Evolutionary conservation across 2,329 filamentous ascomycete species (phyloP), one percentile per base, ranked within the genome.

Genomic region (Arthrobotrys sphaeroides): DNA sequence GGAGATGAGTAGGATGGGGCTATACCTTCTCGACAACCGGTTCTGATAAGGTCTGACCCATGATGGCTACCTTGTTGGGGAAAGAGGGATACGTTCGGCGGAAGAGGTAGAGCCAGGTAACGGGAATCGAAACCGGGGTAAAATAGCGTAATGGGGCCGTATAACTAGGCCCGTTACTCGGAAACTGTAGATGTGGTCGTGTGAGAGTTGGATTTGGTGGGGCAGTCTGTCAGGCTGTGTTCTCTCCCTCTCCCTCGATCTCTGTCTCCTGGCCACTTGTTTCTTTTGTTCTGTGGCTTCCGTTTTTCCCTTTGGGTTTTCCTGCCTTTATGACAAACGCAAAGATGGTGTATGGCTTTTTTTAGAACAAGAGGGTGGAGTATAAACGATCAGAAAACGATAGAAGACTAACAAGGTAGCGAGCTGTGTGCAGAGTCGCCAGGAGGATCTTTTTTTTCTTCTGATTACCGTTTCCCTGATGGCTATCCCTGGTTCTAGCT

Each of bases 11-110:
- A 42, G 12, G 20, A 18, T 28, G 1, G 38, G 9, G 20, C 7
- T 60, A 5, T 88, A 99, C 95, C 94, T 99, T 99, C 83, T 98
- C 95, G 84, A 97, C 91, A 82, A 99, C 94, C 82, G 95, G 95
- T 87, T 99, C 95, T 82, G 94, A 98, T 83, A 99, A 90, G 84
- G 95, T 99, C 88, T 99, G 95, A 88, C 95, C 95, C 95, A 99
- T 99, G 85, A 83, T 87, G 82, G 80, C 83, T 82, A 82, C 80
- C 59, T 78, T 53, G 33, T 51, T 13, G n/a, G 36, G 36, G 22
- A 38, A 22, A 49, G 20, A 1, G 40, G 43, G 31, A 61, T 57
- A 40, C 2, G 18, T 53, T 49, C 22, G 22, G 42, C 22, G 51
- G 20, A 42, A 36, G 28, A 16, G 51, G 28, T 10, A 7, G 7